Conservation (phyloP, 2,329 filamentous ascomycete species). For the Colletotrichum tropicicola region DNA sequence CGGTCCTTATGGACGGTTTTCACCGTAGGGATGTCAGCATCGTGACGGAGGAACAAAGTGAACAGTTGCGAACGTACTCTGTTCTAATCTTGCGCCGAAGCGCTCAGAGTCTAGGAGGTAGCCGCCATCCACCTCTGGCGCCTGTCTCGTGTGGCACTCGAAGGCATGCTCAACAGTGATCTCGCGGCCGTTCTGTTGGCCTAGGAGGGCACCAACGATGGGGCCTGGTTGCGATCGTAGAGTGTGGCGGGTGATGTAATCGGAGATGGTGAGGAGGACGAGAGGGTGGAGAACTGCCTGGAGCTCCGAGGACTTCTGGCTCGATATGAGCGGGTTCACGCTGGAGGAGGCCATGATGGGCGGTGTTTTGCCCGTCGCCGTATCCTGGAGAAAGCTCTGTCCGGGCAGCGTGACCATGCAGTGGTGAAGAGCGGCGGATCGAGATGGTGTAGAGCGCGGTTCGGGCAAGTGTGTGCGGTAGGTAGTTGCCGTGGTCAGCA, state of each 20-base stretch:
- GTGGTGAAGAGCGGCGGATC: neutral
- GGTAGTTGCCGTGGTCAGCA: neutral
- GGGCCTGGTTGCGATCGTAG: constrained; percentile 79
- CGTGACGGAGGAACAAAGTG: neutral
- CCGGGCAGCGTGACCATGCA: neutral
- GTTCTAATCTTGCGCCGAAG: constrained; percentile 82
- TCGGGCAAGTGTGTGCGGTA: neutral
- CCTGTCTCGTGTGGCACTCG: constrained; percentile 71
- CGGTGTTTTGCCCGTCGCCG: constrained; percentile 24
- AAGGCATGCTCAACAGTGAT: constrained; percentile 95
- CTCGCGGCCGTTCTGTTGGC: constrained; percentile 89
- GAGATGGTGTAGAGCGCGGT: neutral
- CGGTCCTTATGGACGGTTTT: constrained; percentile 88
- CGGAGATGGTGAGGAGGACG: constrained; percentile 94
- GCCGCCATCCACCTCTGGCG: constrained; percentile 59
- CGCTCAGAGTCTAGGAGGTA: constrained; percentile 73
- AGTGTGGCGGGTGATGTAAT: constrained; percentile 93
- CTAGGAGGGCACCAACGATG: constrained; percentile 86
- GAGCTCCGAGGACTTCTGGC: constrained; percentile 75
- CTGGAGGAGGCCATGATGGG: constrained; percentile 56
- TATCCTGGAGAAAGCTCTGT: neutral
- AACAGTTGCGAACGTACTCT: constrained; percentile 68
- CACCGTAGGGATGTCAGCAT: constrained; percentile 61
- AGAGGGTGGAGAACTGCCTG: constrained; percentile 90
- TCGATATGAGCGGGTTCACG: constrained; percentile 69